Conservation (phyloP, 1,284 basidiomycete species). For the Austroboletus niveus region DNA sequence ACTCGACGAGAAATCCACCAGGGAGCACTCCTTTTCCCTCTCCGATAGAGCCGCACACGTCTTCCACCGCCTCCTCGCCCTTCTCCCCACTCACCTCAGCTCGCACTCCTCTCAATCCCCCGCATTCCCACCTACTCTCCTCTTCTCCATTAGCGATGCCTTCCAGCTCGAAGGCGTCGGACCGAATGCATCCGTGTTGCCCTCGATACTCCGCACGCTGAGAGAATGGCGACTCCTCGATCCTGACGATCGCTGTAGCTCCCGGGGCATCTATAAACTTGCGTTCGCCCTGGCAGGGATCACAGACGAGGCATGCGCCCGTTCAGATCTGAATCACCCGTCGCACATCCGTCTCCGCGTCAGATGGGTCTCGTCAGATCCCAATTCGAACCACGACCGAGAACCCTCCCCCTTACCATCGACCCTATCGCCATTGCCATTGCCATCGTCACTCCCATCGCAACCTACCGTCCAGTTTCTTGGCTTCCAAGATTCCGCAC, state of each 20-base stretch:
- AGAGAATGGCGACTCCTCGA: slow-evolving; percentile 27
- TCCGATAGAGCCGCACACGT: slow-evolving; percentile 10
- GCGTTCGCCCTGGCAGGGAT: slow-evolving; percentile 22
- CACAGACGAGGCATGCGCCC: not conserved
- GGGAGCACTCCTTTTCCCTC: slow-evolving; percentile 2
- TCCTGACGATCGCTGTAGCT: slow-evolving; percentile 10
- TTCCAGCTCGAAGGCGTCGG: slow-evolving; percentile 4
- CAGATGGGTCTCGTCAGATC: slow-evolving; percentile 19
- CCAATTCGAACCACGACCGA: slow-evolving; percentile 2
- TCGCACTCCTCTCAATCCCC: not conserved
- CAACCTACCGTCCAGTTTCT: not conserved
- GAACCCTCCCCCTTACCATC: not conserved
- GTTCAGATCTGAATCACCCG: not conserved
- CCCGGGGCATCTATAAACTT: slow-evolving; percentile 12
- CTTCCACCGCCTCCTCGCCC: slow-evolving; percentile 15
- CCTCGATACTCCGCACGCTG: slow-evolving; percentile 22
- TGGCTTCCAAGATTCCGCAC: not conserved
- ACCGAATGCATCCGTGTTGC: slow-evolving; percentile 12
- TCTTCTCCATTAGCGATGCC: slow-evolving; percentile 25
- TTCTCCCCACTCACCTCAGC: slow-evolving; percentile 15
- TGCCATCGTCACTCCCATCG: not conserved
- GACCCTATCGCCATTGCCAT: slow-evolving; percentile 3
- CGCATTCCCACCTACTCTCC: slow-evolving; percentile 15
- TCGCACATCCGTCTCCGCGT: slow-evolving; percentile 12
- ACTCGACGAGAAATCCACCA: slow-evolving; percentile 1